Evolutionary conservation across 371 early-diverging fungal genomes (phyloP).

Genomic region (Mucor racemosus): DNA sequence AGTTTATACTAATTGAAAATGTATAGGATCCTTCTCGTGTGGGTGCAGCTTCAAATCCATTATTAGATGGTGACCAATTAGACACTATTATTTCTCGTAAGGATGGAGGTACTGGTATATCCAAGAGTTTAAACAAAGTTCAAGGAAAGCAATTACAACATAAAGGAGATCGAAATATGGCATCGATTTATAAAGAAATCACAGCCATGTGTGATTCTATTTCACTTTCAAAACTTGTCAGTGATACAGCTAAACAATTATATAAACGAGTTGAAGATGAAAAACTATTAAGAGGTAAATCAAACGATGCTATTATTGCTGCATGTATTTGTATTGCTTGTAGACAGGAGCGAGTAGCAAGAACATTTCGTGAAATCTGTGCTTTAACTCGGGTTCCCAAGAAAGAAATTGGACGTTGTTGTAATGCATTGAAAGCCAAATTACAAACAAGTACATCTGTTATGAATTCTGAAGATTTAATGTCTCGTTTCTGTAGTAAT

Average conservation of each 20-base stretch:
- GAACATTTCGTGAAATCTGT: constrained; percentile 98
- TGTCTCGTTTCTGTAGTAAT: constrained; percentile 87
- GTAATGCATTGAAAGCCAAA: constrained; percentile 74
- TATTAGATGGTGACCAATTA: constrained; percentile 83
- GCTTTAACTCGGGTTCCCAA: constrained; percentile 92
- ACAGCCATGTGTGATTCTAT: constrained; percentile 90
- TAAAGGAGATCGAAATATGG: constrained; percentile 79
- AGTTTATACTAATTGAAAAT: neutral
- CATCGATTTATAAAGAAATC: constrained; percentile 93
- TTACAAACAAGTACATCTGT: constrained; percentile 66
- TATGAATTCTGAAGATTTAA: constrained; percentile 76
- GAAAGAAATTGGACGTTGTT: constrained; percentile 88
- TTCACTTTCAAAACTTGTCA: constrained; percentile 81
- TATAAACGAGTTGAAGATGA: constrained; percentile 91
- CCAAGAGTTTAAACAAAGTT: constrained; percentile 74
- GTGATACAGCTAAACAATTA: constrained; percentile 94
- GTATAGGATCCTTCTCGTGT: constrained; percentile 96
- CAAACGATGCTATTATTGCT: constrained; percentile 89
- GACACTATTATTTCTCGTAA: constrained; percentile 89
- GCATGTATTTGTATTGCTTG: constrained; percentile 98
- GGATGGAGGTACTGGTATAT: constrained; percentile 80
- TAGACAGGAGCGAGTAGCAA: constrained; percentile 84
- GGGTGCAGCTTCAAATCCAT: constrained; percentile 95
- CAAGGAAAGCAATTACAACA: constrained; percentile 43
- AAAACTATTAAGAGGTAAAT: constrained; percentile 88